Evolutionary conservation across 179 eudicot species (phyloP).

Genomic region (Carnegiea gigantea): DNA sequence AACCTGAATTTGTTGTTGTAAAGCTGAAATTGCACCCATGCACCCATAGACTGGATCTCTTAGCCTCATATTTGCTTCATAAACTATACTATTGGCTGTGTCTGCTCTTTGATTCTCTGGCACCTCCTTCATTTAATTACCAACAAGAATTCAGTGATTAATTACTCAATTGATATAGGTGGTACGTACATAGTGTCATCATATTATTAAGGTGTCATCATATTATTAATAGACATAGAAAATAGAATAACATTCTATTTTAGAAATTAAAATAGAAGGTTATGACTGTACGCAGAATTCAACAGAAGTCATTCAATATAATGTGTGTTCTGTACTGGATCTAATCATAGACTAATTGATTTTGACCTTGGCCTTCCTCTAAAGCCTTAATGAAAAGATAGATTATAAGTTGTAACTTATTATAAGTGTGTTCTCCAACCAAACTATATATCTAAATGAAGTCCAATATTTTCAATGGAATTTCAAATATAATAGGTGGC

Average conservation of each 20-base stretch:
- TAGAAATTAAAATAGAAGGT: no score
- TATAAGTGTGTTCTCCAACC: neutral
- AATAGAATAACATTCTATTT: neutral
- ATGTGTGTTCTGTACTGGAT: no score
- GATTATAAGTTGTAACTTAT: neutral
- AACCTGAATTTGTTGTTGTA: conserved; percentile 68
- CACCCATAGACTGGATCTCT: conserved; percentile 89
- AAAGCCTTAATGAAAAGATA: no score
- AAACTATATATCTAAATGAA: neutral
- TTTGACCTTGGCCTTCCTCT: neutral
- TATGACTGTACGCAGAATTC: no score
- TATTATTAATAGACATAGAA: no score
- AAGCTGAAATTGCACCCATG: conserved; percentile 83
- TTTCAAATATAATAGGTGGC: neutral
- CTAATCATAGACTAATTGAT: no score
- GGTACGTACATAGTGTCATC: no score
- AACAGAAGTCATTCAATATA: no score
- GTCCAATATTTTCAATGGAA: neutral
- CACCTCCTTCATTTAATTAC: conserved; percentile 47
- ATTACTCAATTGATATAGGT: no score
- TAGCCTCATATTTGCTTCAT: conserved; percentile 78
- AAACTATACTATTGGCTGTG: conserved; percentile 77
- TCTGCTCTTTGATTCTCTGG: conserved; percentile 80
- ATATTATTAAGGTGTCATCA: no score
- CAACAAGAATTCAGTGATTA: neutral